Evolutionary conservation across 176 grass and related monocot genomes (phyloP).

Genomic region (Carex parvula): DNA sequence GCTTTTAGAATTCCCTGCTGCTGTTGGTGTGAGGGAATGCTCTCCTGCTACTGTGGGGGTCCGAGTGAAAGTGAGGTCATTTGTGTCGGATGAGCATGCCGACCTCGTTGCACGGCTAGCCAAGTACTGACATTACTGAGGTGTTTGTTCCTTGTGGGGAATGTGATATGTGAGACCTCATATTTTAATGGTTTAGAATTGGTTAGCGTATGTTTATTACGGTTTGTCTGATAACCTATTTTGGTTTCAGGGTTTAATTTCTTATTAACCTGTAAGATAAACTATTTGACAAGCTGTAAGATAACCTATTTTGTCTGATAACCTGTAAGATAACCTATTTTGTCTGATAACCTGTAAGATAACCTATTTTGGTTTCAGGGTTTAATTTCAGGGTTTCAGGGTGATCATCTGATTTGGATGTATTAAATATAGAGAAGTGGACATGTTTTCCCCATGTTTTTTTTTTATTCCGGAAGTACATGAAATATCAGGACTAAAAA

Average conservation of each 20-base stretch:
- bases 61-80: conserved; percentile 65
- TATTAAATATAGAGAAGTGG: no score
- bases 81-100: conserved; percentile 51
- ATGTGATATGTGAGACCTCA: background rate
- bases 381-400: no score
- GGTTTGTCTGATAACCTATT: background rate
- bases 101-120: conserved; percentile 29
- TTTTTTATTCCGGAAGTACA: no score
- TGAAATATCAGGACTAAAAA: no score
- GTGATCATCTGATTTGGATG: no score
- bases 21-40: conserved; percentile 58
- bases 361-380: no score
- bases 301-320: no score
- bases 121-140: background rate
- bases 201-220: background rate
- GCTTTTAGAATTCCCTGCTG: conserved; percentile 48
- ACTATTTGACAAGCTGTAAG: background rate
- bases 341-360: background rate
- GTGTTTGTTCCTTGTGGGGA: background rate
- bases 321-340: no score
- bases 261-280: conserved; percentile 5
- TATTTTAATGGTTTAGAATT: background rate
- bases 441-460: no score
- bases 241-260: conserved; percentile 2
- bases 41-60: conserved; percentile 45